Percentiles rank a stretch among this genome's conserved stretches.
These are phyloP conservation scores for Hanseniaspora lindneri DNA, from an alignment of 805 yeast genomes.

Conservation along the genomic window DNA sequence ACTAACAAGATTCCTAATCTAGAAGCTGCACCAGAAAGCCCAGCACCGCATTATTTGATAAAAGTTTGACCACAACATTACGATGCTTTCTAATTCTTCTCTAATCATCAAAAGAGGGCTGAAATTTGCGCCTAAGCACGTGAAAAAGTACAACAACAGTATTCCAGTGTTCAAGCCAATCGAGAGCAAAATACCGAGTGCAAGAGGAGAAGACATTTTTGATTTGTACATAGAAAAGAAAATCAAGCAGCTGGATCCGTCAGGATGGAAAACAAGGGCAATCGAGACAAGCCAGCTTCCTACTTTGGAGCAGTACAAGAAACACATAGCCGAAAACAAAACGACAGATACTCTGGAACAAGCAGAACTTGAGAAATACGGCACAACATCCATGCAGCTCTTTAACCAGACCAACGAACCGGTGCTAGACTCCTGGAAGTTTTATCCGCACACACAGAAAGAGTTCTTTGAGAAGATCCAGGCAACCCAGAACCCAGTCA, in stretches of 20 bases:
- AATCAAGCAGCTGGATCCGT: slow-evolving; percentile 2
- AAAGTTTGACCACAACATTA: no score
- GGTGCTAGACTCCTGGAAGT: slow-evolving; percentile 8
- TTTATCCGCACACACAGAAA: slow-evolving; percentile 1
- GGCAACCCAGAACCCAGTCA: slow-evolving; percentile 1
- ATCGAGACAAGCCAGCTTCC: background rate
- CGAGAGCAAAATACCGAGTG: slow-evolving; percentile 11
- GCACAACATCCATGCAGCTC: background rate
- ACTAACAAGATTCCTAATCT: no score
- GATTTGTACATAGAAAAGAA: slow-evolving; percentile 1
- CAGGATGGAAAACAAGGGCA: slow-evolving; percentile 11
- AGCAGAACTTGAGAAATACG: background rate
- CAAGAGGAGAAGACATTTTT: slow-evolving; percentile 10
- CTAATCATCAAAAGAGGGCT: background rate
- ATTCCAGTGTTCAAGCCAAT: slow-evolving; percentile 2
- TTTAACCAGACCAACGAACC: background rate
- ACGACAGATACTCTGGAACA: background rate
- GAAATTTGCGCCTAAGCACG: background rate
- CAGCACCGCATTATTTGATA: no score
- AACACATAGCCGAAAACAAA: background rate
- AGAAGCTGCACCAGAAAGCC: no score
- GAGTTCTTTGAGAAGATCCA: slow-evolving; percentile 7
- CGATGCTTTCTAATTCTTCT: background rate
- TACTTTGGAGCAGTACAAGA: background rate
- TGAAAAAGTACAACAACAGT: background rate